phyloP scores from a whole-genome alignment of 306 rosid species.

The Prunus dulcis region DNA sequence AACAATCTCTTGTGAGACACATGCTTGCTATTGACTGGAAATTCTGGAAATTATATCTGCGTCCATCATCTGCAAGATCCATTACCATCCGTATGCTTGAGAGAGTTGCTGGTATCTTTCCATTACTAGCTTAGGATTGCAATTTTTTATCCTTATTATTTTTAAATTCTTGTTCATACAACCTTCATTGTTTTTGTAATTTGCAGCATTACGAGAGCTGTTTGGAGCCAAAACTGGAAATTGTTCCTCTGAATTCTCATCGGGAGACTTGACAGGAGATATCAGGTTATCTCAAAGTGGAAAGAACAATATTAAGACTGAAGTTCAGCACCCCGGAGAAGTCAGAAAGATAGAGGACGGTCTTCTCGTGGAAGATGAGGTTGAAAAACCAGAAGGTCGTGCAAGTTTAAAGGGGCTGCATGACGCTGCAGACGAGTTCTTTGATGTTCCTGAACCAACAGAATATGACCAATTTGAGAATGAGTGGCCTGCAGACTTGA shows the following conservation, averaged over 20 bases:
- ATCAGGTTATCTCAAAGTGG: conserved; percentile 31
- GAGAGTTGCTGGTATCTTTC: conserved; percentile 61
- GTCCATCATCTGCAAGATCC: conserved; percentile 60
- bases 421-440: conserved; percentile 69
- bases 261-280: conserved; percentile 44
- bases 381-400: conserved; percentile 29
- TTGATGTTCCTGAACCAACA: conserved; percentile 77
- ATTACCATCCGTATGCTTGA: conserved; percentile 80
- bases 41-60: conserved; percentile 67
- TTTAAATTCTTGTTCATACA: not conserved
- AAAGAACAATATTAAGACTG: conserved; percentile 40
- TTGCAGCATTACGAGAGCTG: conserved; percentile 74
- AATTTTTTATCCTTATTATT: not conserved
- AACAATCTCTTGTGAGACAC: conserved; percentile 71
- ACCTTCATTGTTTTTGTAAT: not conserved
- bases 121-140: conserved; percentile 9
- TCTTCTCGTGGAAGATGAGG: conserved; percentile 35
- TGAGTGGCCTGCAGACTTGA: conserved; percentile 49
- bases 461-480: conserved; percentile 49
- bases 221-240: conserved; percentile 49
- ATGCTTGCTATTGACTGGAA: conserved; percentile 96
- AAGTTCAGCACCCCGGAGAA: conserved; percentile 28
- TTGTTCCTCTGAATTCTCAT: conserved; percentile 32
- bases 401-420: conserved; percentile 63
- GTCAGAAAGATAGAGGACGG: conserved; percentile 33